A percentile compares a stretch with the other conserved stretches of the same genome.
These are phyloP conservation scores for Calophaca sinica DNA, from an alignment of 306 rosid genomes.

Conservation along the genomic window DNA sequence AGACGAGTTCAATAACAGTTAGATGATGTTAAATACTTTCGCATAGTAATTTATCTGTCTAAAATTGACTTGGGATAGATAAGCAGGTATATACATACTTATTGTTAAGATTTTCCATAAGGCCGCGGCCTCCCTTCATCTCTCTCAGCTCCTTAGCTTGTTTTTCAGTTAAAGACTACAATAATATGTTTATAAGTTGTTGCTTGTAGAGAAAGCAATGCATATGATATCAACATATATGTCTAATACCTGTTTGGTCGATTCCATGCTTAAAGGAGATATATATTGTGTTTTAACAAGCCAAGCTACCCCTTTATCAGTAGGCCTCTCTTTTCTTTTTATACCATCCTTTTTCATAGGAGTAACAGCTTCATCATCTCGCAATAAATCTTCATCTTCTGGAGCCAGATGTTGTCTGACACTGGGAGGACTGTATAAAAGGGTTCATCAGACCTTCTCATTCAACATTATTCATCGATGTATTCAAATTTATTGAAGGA, in stretches of 20 bases:
- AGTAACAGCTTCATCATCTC: conserved; percentile 78
- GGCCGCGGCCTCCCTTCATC: conserved; percentile 76
- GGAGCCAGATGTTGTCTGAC: conserved; percentile 73
- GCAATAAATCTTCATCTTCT: conserved; percentile 94
- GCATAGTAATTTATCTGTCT: conserved; percentile 2
- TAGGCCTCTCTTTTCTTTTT: conserved; percentile 90
- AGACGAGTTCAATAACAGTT: conserved; percentile 32
- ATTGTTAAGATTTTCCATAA: conserved; percentile 74
- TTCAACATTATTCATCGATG: conserved; percentile 38
- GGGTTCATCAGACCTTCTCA: conserved; percentile 46
- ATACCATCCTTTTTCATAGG: conserved; percentile 92
- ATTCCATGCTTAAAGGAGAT: conserved; percentile 94
- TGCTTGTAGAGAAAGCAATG: conserved; percentile 37
- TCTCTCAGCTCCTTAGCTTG: conserved; percentile 97
- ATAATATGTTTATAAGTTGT: conserved; percentile 39
- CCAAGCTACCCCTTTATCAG: conserved; percentile 99
- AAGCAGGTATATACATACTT: conserved; percentile 59
- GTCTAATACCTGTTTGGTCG: conserved; percentile 81
- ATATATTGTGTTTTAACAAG: conserved; percentile 98
- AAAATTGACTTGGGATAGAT: conserved; percentile 18
- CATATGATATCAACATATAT: conserved; percentile 4
- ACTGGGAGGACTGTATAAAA: conserved; percentile 77
- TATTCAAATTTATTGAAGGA: conserved; percentile 38
- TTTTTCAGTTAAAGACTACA: conserved; percentile 94
- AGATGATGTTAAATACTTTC: conserved; percentile 27